Evolutionary conservation across 768 basidiomycete genomes (phyloP).

Genomic region (Kwoniella bestiolae): DNA sequence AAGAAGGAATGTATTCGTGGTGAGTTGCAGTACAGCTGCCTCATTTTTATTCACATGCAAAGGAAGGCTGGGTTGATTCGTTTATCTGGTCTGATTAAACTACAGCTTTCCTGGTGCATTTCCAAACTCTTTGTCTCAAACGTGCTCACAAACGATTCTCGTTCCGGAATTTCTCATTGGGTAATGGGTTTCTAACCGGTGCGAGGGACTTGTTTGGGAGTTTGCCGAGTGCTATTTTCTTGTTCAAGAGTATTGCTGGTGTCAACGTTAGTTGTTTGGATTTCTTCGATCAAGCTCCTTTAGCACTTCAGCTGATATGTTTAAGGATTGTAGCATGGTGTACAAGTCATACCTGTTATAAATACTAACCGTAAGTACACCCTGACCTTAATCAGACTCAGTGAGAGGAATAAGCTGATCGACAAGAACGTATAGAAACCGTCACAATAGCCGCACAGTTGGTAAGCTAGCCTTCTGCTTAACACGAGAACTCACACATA

Average conservation of each 20-base stretch:
- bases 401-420: too few species aligned
- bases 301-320: slow-evolving; percentile 3
- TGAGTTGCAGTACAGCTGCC: slow-evolving; percentile 53
- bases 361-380: slow-evolving; percentile 73
- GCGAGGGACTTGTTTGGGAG: slow-evolving; percentile 89
- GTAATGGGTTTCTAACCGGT: slow-evolving; percentile 89
- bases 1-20: slow-evolving; percentile 90
- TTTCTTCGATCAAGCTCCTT: too few species aligned
- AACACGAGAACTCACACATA: too few species aligned
- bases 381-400: too few species aligned
- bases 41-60: too few species aligned
- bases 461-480: slow-evolving; percentile 58
- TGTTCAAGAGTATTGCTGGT: slow-evolving; percentile 88
- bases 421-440: slow-evolving; percentile 62
- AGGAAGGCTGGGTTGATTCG: too few species aligned
- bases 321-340: slow-evolving; percentile 56
- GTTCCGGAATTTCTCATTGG: slow-evolving; percentile 82
- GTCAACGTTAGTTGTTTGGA: slow-evolving; percentile 62
- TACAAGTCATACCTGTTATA: slow-evolving; percentile 85
- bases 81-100: too few species aligned
- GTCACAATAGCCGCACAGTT: slow-evolving; percentile 94
- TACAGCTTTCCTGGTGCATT: slow-evolving; percentile 86
- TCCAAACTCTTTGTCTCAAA: slow-evolving; percentile 83
- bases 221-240: slow-evolving; percentile 87
- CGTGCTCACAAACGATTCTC: slow-evolving; percentile 93